phyloP scores from a whole-genome alignment of 257 asterid species.

The Nicotiana sylvestris region DNA sequence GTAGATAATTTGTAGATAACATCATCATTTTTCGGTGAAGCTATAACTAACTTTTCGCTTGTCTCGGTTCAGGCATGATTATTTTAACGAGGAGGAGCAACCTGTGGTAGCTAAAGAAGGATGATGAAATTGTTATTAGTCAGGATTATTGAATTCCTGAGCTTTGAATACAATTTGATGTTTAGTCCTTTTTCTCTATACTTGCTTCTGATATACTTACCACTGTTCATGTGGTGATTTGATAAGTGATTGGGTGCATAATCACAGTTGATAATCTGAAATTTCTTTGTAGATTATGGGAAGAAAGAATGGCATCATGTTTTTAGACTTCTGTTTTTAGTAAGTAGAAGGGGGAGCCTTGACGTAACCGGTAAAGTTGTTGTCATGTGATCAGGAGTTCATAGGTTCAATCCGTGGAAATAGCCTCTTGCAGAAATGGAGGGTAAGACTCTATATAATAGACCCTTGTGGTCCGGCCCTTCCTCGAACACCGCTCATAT shows the following conservation, averaged over 20 bases:
- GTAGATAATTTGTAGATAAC: neutral
- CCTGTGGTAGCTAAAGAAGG: conserved; percentile 65
- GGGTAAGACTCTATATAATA: too few species aligned
- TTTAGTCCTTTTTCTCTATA: neutral
- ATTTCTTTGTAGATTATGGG: too few species aligned
- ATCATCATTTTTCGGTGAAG: neutral
- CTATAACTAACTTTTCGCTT: neutral
- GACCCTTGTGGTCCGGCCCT: too few species aligned
- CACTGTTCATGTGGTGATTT: neutral
- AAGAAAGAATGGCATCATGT: too few species aligned
- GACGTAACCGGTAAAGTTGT: too few species aligned
- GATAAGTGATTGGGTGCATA: neutral
- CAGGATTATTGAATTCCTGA: neutral
- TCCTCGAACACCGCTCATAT: too few species aligned
- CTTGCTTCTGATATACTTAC: neutral
- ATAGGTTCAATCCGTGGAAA: too few species aligned
- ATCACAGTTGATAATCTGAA: neutral
- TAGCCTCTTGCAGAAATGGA: too few species aligned
- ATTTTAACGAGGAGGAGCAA: conserved; percentile 50
- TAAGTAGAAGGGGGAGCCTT: too few species aligned
- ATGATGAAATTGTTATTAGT: conserved; percentile 16
- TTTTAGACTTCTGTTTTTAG: too few species aligned
- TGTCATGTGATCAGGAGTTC: too few species aligned
- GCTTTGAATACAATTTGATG: conserved; percentile 13
- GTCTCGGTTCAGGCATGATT: conserved; percentile 55